These are phyloP conservation scores for Phaeodactylum tricornutum DNA, from an alignment of 108 stramenopile genomes.

Conservation along the genomic window DNA sequence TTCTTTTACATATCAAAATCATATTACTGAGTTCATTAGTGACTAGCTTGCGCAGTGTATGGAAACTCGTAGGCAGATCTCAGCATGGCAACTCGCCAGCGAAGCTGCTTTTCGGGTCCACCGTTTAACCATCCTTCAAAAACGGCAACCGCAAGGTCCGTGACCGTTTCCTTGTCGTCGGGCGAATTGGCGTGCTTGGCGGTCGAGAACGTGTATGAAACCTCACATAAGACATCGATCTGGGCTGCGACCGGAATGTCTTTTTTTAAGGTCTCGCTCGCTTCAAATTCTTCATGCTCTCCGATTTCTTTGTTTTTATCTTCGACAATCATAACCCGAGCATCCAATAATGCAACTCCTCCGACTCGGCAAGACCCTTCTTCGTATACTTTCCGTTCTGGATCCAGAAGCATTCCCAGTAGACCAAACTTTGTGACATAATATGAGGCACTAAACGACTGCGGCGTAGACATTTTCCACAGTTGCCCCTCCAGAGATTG, in stretches of 20 bases:
- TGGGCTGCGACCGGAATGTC: constrained; percentile 16
- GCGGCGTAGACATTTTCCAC: constrained; percentile 23
- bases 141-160: constrained; percentile 21
- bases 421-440: background rate
- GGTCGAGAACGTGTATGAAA: constrained; percentile 1
- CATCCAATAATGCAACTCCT: constrained; percentile 34
- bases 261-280: constrained; percentile 3
- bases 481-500: constrained; percentile 28
- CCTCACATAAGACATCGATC: constrained; percentile 21
- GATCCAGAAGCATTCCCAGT: too few species aligned
- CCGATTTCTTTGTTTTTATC: background rate
- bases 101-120: constrained; percentile 28
- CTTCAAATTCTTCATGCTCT: background rate
- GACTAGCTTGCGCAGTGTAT: too few species aligned
- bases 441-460: background rate
- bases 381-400: too few species aligned
- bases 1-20: too few species aligned
- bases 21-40: too few species aligned
- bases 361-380: constrained; percentile 4
- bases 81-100: constrained; percentile 35
- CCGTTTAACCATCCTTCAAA: constrained; percentile 44
- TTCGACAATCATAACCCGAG: constrained; percentile 6
- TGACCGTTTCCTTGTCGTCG: background rate
- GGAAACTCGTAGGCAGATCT: constrained; percentile 43
- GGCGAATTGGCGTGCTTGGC: background rate